Base-by-base conservation (phyloP, 805 yeast genomes). In the Torulaspora maleeae region DNA sequence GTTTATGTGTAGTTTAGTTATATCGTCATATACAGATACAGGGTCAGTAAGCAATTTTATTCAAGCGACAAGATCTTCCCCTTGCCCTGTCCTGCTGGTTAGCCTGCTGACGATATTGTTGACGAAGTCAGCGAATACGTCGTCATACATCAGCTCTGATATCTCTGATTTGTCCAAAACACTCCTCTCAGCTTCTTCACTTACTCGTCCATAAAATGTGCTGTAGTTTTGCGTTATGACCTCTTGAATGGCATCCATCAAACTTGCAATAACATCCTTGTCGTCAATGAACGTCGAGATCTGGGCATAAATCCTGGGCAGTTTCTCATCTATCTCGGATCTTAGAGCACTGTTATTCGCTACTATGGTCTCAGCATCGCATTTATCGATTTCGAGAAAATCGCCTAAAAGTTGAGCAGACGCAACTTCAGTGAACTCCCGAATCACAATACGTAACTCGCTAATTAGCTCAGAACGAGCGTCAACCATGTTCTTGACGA, bases 401-500 rank as follows among this genome's bases (percentile, higher is more conserved):
- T 84, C 81, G 27, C 65, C 70, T 25, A 79, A 68, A 28, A 86
- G 72, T 11, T 66, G 63, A 12, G 63, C 57, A 1, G 78, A 73
- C 1, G 83, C 78, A 11, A 73, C 75, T 39, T 79, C 77, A 3
- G 90, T 82, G 53, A 86, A 80, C 16, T 74, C 78, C 52, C 80
- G 83, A 20, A 89, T 86, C 3, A 82, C 70, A 49, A 78, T 80
- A 52, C 90, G 76, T 51, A 90, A 71, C 51, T 84, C 89, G 19
- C 78, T 70, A 54, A 84, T 86, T 34, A 90, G 70, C 61, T 90
- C 97, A 10, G 68, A 65, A 48, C 80, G 71, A 2, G 83, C 93
- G 66, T 90, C 96, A 37, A 82, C 77, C 85, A 83, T 83, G 60
- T 86, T 83, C 55, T 80, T 82, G 11, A 86, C 83, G 11, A 88